A percentile compares a stretch with the other conserved stretches of the same genome.
Evolutionary conservation across 306 rosid genomes (phyloP).

Genomic region (Medicago lupulina): DNA sequence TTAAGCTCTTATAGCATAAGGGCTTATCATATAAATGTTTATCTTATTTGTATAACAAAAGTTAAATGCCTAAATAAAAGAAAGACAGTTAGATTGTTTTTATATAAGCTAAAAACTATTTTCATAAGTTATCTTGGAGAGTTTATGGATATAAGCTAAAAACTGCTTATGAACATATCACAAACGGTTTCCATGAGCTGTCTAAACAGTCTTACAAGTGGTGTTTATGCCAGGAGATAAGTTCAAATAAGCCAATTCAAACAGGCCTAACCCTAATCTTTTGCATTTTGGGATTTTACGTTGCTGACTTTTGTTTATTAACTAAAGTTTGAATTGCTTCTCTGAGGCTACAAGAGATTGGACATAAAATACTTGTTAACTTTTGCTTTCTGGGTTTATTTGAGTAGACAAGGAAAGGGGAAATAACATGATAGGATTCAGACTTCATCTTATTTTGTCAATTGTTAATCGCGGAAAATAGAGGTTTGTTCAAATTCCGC

Average conservation of each 20-base stretch:
- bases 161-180: background rate
- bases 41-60: background rate
- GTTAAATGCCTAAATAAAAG: too few species aligned
- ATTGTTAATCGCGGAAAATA: too few species aligned
- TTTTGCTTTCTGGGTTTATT: slow-evolving; percentile 16
- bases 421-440: slow-evolving; percentile 1
- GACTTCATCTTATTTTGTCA: slow-evolving; percentile 8
- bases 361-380: slow-evolving; percentile 1
- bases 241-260: background rate
- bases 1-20: background rate
- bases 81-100: background rate
- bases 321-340: slow-evolving; percentile 4
- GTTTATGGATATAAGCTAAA: background rate
- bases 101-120: background rate
- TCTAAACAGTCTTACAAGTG: background rate
- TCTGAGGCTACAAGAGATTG: slow-evolving; percentile 6
- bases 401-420: slow-evolving; percentile 3
- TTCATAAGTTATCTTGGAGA: background rate
- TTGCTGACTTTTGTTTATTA: slow-evolving; percentile 20
- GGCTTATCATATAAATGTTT: background rate
- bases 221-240: background rate
- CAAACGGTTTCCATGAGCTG: background rate
- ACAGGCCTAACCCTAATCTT: background rate
- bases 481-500: too few species aligned
- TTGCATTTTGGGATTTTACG: slow-evolving; percentile 3